Evolutionary conservation across 2,329 filamentous ascomycete species (phyloP).

Genomic region (Elsinoe fawcettii): DNA sequence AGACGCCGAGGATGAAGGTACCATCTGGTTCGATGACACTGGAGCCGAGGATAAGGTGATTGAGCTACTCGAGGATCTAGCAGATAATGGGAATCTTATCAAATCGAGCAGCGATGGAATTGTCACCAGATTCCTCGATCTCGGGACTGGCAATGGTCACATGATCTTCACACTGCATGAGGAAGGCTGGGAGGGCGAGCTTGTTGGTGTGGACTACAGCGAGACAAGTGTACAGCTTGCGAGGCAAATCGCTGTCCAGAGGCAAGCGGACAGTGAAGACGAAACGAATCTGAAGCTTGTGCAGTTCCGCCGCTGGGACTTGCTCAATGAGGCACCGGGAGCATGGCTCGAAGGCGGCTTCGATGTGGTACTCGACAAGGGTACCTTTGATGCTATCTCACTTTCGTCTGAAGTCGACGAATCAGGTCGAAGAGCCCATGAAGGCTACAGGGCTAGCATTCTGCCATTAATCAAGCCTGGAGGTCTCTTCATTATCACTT

Average conservation of each 20-base stretch:
- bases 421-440: conserved; percentile 55
- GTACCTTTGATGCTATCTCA: conserved; percentile 91
- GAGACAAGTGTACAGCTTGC: conserved; percentile 67
- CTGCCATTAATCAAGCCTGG: conserved; percentile 59
- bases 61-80: conserved; percentile 50
- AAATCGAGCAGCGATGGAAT: conserved; percentile 22
- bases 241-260: conserved; percentile 43
- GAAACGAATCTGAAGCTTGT: conserved; percentile 17
- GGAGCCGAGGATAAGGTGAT: conserved; percentile 77
- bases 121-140: conserved; percentile 63
- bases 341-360: conserved; percentile 61
- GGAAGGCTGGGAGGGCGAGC: conserved; percentile 56
- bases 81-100: conserved; percentile 40
- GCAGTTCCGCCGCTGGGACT: conserved; percentile 46
- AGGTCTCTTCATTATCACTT: conserved; percentile 77
- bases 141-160: conserved; percentile 91
- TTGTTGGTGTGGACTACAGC: conserved; percentile 88
- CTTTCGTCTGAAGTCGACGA: conserved; percentile 52
- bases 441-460: conserved; percentile 66
- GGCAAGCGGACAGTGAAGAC: conserved; percentile 17
- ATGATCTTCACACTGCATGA: conserved; percentile 75
- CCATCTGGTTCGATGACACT: conserved; percentile 93
- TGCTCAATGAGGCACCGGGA: conserved; percentile 36
- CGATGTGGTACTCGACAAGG: conserved; percentile 94
- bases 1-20: conserved; percentile 72